Evolutionary conservation across 23 red algal genomes (phyloP).

Genomic region (Gracilaria domingensis): DNA sequence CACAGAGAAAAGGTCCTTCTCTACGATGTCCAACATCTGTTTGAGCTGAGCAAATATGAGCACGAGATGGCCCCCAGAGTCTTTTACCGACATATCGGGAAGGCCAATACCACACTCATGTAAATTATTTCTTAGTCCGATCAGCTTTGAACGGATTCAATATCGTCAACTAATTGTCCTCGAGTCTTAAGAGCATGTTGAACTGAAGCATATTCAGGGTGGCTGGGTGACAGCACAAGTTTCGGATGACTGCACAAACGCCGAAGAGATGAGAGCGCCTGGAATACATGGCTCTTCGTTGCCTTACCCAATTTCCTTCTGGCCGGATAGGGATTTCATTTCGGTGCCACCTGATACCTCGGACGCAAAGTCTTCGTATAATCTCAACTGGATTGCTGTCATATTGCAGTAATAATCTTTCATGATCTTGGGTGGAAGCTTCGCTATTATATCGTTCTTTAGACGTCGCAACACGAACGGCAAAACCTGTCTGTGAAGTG

Average conservation of each 20-base stretch:
- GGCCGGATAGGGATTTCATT: slow-evolving; percentile 4
- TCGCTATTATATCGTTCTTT: slow-evolving; percentile 92
- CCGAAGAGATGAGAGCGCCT: slow-evolving; percentile 80
- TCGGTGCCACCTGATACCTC: slow-evolving; percentile 12
- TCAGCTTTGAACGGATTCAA: slow-evolving; percentile 81
- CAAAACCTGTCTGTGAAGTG: slow-evolving; percentile 95
- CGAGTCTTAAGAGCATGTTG: slow-evolving; percentile 29
- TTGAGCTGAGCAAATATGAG: slow-evolving; percentile 99
- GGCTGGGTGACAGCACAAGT: slow-evolving; percentile 70
- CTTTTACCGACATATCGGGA: not conserved
- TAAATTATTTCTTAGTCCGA: slow-evolving; percentile 75
- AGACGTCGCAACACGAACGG: slow-evolving; percentile 94
- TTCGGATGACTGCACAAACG: slow-evolving; percentile 91
- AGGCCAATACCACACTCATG: slow-evolving; percentile 86
- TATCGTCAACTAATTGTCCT: slow-evolving; percentile 66
- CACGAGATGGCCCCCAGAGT: slow-evolving; percentile 82
- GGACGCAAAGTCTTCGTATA: slow-evolving; percentile 90
- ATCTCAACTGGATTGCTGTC: slow-evolving; percentile 77
- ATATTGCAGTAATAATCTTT: slow-evolving; percentile 93
- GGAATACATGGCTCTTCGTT: slow-evolving; percentile 63
- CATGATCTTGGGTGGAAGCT: slow-evolving; percentile 98
- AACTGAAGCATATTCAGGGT: slow-evolving; percentile 56
- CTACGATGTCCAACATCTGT: slow-evolving; percentile 90
- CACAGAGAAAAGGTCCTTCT: slow-evolving; percentile 81
- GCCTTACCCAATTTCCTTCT: not conserved